Percentiles rank a stretch among this genome's conserved stretches.
These are phyloP conservation scores for Cymbidium sinense DNA, from an alignment of 106 monocot genomes.

Conservation along the genomic window DNA sequence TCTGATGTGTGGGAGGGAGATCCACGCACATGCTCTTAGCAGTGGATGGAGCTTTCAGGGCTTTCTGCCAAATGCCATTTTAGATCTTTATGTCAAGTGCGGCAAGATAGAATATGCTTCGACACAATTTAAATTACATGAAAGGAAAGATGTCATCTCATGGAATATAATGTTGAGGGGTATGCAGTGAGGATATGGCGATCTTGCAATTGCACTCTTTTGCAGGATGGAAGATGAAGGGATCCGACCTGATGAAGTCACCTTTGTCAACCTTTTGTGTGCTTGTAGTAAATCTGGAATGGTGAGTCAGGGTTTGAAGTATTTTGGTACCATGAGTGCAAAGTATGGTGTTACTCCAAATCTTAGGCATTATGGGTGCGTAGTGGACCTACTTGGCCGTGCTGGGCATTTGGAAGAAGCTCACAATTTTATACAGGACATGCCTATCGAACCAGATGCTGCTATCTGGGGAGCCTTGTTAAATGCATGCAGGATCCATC, in stretches of 20 bases:
- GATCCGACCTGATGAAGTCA: constrained; percentile 61
- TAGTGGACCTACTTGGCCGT: constrained; percentile 81
- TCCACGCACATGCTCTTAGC: constrained; percentile 61
- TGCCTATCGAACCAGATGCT: constrained; percentile 72
- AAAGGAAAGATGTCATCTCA: constrained; percentile 52
- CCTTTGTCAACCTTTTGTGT: constrained; percentile 61
- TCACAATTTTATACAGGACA: constrained; percentile 40
- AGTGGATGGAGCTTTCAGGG: constrained; percentile 40
- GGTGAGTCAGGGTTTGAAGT: constrained; percentile 50
- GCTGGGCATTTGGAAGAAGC: constrained; percentile 68
- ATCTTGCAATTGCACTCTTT: constrained; percentile 50
- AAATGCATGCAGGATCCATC: constrained; percentile 77
- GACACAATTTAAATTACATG: constrained; percentile 42
- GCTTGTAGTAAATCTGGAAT: constrained; percentile 65
- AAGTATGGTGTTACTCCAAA: constrained; percentile 52
- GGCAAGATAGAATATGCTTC: constrained; percentile 53
- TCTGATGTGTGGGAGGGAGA: constrained; percentile 75
- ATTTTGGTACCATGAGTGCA: constrained; percentile 38
- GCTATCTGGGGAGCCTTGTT: constrained; percentile 85
- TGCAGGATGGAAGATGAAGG: constrained; percentile 41
- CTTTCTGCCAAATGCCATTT: constrained; percentile 58
- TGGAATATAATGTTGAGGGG: constrained; percentile 85
- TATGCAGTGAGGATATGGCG: constrained; percentile 47
- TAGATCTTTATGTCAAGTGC: constrained; percentile 86
- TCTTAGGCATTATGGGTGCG: constrained; percentile 77